phyloP scores from a whole-genome alignment of 1,139 yeast genomes.

The Debaryomyces udenii region DNA sequence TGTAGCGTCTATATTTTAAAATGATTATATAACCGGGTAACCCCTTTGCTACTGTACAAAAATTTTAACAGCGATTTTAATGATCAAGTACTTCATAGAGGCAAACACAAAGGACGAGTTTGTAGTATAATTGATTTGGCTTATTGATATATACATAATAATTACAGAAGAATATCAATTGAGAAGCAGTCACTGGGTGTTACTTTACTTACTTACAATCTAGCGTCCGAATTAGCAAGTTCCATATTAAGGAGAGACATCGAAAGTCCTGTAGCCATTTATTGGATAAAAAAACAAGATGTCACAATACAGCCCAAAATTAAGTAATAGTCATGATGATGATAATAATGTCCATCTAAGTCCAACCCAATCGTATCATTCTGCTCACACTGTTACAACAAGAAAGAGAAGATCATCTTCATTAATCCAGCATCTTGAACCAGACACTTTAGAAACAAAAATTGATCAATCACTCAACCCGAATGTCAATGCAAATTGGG shows the following conservation, averaged over 20 bases:
- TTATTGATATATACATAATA: slow-evolving; percentile 1
- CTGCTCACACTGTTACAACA: slow-evolving; percentile 30
- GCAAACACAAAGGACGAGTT: slow-evolving; percentile 7
- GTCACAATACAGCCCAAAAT: slow-evolving; percentile 11
- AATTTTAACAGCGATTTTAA: slow-evolving; percentile 6
- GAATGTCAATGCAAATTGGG: slow-evolving; percentile 95
- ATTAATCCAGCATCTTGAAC: slow-evolving; percentile 82
- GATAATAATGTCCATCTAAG: slow-evolving; percentile 21
- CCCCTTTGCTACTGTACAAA: background rate
- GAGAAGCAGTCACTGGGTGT: background rate
- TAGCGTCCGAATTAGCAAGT: background rate
- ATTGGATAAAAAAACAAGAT: slow-evolving; percentile 1
- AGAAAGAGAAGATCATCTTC: slow-evolving; percentile 53
- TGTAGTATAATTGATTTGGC: slow-evolving; percentile 1
- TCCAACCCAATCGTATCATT: slow-evolving; percentile 33
- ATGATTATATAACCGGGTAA: slow-evolving; percentile 9
- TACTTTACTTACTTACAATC: background rate
- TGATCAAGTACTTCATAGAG: slow-evolving; percentile 6
- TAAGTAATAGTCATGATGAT: slow-evolving; percentile 14
- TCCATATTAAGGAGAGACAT: background rate
- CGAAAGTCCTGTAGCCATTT: background rate
- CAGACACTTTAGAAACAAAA: slow-evolving; percentile 88
- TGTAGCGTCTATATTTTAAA: slow-evolving; percentile 1
- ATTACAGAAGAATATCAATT: background rate
- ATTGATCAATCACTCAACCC: slow-evolving; percentile 90